Percentiles rank a stretch among this genome's conserved stretches.
phyloP scores from a whole-genome alignment of 345 rosid species.

The Syzygium aqueum region DNA sequence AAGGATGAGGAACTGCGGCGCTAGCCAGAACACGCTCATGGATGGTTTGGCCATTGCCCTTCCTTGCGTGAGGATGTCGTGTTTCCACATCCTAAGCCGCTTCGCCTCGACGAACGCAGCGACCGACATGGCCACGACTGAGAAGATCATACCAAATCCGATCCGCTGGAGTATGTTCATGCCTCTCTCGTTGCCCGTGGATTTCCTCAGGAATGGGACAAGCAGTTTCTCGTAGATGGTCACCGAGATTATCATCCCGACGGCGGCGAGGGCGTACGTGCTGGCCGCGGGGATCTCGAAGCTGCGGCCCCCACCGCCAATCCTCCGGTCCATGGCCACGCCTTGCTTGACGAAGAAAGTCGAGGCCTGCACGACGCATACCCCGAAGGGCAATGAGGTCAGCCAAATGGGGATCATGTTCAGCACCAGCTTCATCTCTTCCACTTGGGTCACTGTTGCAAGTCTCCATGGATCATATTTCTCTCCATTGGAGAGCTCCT shows the following conservation, averaged over 20 bases:
- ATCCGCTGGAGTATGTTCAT: conserved; percentile 39
- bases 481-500: not conserved
- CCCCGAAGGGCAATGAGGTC: conserved; percentile 7
- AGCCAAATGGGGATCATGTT: conserved; percentile 22
- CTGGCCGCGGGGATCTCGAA: conserved; percentile 42
- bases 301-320: conserved; percentile 1
- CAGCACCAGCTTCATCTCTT: conserved; percentile 29
- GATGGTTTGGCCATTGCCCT: not conserved
- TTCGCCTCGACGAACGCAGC: conserved; percentile 38
- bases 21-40: conserved; percentile 34
- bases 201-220: conserved; percentile 22
- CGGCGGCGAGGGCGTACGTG: conserved; percentile 17
- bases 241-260: conserved; percentile 32
- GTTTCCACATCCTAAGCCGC: conserved; percentile 14
- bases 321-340: conserved; percentile 30
- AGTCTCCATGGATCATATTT: conserved; percentile 10
- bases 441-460: conserved; percentile 22
- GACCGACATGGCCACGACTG: conserved; percentile 20
- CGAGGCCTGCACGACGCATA: conserved; percentile 10
- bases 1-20: conserved; percentile 34
- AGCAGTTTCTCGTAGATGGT: conserved; percentile 35
- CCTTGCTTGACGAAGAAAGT: conserved; percentile 27
- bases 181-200: conserved; percentile 37
- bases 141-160: conserved; percentile 38
- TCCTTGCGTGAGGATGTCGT: not conserved